Percentiles rank a stretch among this genome's conserved stretches.
phyloP scores from a whole-genome alignment of 208 protist species.

The Acanthamoeba lenticulata region DNA sequence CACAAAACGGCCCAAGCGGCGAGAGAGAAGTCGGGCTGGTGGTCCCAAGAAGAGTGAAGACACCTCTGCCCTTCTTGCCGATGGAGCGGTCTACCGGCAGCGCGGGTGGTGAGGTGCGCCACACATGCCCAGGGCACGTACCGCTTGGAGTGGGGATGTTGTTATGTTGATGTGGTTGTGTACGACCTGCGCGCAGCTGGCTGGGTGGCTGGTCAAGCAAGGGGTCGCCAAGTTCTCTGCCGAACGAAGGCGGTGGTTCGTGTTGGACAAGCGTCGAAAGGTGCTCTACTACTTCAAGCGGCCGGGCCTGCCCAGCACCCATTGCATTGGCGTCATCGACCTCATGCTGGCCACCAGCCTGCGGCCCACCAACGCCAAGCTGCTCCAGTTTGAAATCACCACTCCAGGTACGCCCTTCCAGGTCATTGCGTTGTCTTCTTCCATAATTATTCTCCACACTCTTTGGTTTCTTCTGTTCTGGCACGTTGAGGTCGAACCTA shows the following conservation, averaged over 20 bases:
- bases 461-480: not conserved
- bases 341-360: not conserved
- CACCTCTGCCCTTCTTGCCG: no score
- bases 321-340: not conserved
- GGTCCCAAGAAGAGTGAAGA: no score
- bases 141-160: no score
- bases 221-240: not conserved
- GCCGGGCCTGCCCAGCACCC: not conserved
- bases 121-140: no score
- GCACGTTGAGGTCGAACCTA: not conserved
- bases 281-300: conserved; percentile 23
- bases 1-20: no score
- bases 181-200: no score
- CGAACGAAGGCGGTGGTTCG: not conserved
- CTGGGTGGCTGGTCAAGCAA: not conserved
- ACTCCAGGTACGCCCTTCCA: not conserved
- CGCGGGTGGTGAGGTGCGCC: no score
- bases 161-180: no score
- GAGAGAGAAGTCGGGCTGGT: no score
- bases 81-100: no score
- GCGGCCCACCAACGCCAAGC: not conserved
- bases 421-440: no score
- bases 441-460: not conserved
- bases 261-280: not conserved
- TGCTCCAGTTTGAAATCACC: not conserved